Base-by-base conservation (phyloP, 2,329 filamentous ascomycete genomes). In the Aspergillus ochraceoroseus region DNA sequence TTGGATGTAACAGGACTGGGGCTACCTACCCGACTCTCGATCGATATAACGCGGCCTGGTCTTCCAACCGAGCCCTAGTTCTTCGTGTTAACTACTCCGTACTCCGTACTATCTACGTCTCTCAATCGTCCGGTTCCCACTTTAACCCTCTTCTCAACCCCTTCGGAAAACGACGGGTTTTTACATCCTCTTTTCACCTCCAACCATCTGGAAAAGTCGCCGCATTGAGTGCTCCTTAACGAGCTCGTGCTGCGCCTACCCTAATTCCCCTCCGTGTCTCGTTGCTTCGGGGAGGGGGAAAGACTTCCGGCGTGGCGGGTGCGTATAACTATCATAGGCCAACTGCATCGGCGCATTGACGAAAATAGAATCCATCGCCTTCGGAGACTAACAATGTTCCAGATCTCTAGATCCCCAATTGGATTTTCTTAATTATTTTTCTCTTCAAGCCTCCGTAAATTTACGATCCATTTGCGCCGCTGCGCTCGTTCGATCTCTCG, bases 361-460 rank as follows among this genome's bases (percentile, higher is more conserved):
- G 7, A 36, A 40, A 35, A n/a, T n/a, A 27, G 38, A 48, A 46
- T 41, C 43, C 47, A 51, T 45, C 30, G 35, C 36, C 38, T 35
- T 32, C 40, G 40, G 48, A 51, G 48, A 44, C 48, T 53, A 37
- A 53, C 43, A 47, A 46, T 32, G 23, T 30, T 38, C 35, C 32
- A 49, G 46, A 43, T 37, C 31, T 43, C 34, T 36, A 43, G 39
- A 44, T 30, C 20, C 27, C 36, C 40, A 36, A 18, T 29, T n/a
- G 17, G 23, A 32, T 23, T 32, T 11, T 22, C 25, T 11, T 15
- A 6, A 28, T 3, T 14, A 31, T 31, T 29, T 30, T 13, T 31
- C 32, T 14, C 25, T 31, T 37, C 17, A 20, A 20, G 30, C 19
- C 17, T 31, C 34, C n/a, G 20, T 25, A n/a, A 12, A 13, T 32